These are phyloP conservation scores for Onygenales sp. DNA, from an alignment of 2,329 filamentous ascomycete species.

Conservation along the genomic window DNA sequence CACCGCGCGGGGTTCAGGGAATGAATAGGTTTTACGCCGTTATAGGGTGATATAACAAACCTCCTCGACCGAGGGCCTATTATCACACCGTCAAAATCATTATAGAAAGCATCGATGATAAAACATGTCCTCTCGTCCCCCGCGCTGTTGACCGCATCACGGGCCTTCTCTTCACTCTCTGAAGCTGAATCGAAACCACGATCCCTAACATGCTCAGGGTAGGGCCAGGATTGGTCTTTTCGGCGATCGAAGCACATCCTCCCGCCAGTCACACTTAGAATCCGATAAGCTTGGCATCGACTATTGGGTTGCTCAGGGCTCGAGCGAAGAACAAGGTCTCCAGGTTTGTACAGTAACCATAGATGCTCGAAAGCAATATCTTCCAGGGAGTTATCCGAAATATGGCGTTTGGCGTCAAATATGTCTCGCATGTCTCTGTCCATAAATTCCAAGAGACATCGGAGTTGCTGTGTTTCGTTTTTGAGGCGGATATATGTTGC, in stretches of 20 bases:
- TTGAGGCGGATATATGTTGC: background rate
- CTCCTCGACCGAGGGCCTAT: background rate
- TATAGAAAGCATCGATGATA: background rate
- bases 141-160: background rate
- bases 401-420: background rate
- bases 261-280: background rate
- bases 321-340: background rate
- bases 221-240: too few relatives aligned
- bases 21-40: background rate
- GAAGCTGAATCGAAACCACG: background rate
- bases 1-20: background rate
- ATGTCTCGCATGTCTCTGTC: slow-evolving; percentile 2
- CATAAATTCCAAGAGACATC: slow-evolving; percentile 2
- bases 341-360: slow-evolving; percentile 1
- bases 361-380: slow-evolving; percentile 1
- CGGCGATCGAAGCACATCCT: background rate
- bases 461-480: background rate
- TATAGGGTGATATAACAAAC: background rate
- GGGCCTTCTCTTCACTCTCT: background rate
- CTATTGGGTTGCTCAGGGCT: background rate
- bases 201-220: background rate
- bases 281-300: background rate
- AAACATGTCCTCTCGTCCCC: background rate
- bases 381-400: background rate
- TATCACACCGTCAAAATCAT: background rate